Base-by-base conservation (phyloP, 192 early-diverging fungal species). In the Paraglomus occultum region DNA sequence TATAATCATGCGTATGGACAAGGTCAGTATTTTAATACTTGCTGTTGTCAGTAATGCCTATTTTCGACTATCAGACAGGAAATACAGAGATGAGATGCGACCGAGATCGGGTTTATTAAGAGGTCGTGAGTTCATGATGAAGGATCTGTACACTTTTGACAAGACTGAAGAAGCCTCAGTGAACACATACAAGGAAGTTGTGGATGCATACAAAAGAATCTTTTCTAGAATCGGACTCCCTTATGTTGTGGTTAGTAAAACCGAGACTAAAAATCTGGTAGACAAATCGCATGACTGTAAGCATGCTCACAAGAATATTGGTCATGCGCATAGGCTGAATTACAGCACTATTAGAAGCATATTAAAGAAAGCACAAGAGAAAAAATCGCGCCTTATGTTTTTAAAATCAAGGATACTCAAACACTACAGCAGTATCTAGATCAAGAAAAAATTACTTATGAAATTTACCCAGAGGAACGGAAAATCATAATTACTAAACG, bases 81-180 rank as follows among this genome's bases (percentile, higher is more conserved):
- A 95, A 77, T 95, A 87, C 64, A 84, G 92, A 38, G 93, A 95
- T 73, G 93, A 95, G 64, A 78, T 89, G 49, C 82, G 94, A 31
- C 92, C 92, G 17, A 83, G 94, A 20, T 85, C 85, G 6, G 95
- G 95, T 8, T 74, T 97, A 18, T 80, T 97, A 51, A 80, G 95
- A 11, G 94, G 84, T 2, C 87, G 91, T 40, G 95, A 97, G 74
- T 97, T 97, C 75, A 73, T 94, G n/a, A 97, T 97, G 95, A 97
- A 95, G 76, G 95, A 97, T 77, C 74, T 97, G 71, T 95, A 97
- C 74, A 85, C 91, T 8, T 97, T 97, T 76, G 94, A 97, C 73
- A 82, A 76, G 4, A 82, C 83, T 1, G 75, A 82, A 64, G 74
- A 88, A 14, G 80, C 81, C 44, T 92, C 95, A 0, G 75, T 87